Conservation (phyloP, 108 stramenopile species). For the Pseudonitzschia delicatissima region DNA sequence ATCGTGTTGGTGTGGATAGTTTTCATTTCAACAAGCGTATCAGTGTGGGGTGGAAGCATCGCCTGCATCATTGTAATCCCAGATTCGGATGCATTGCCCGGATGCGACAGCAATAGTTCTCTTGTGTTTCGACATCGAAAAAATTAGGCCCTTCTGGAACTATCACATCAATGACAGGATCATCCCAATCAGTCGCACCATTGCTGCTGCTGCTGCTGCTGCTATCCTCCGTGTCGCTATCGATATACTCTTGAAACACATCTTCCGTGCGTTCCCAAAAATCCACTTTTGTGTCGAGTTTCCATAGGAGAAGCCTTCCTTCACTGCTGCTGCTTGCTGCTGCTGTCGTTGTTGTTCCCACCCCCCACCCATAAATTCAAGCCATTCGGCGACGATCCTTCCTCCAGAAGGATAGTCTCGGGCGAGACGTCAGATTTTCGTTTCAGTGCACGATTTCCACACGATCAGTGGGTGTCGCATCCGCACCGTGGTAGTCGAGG, state of each 20-base stretch:
- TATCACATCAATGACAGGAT: neutral
- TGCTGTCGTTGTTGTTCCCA: neutral
- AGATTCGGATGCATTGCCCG: neutral
- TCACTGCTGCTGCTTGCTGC: neutral
- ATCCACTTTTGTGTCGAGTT: neutral
- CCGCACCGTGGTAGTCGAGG: neutral
- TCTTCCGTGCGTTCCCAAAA: neutral
- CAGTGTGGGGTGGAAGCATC: neutral
- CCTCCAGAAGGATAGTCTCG: neutral
- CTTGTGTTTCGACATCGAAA: neutral
- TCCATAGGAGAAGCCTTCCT: neutral
- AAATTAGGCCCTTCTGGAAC: neutral
- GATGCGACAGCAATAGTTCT: neutral
- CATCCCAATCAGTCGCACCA: neutral
- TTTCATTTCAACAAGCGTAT: neutral
- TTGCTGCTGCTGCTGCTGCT: neutral
- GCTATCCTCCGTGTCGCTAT: neutral
- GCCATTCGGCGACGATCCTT: neutral
- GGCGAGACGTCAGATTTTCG: neutral
- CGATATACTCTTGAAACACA: neutral
- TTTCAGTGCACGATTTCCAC: neutral
- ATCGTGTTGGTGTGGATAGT: neutral
- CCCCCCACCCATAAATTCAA: constrained; percentile 6
- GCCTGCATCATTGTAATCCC: neutral
- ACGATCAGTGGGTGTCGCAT: neutral